Evolutionary conservation across 768 basidiomycete species (phyloP).

Genomic region (Phlebiopsis gigantea): DNA sequence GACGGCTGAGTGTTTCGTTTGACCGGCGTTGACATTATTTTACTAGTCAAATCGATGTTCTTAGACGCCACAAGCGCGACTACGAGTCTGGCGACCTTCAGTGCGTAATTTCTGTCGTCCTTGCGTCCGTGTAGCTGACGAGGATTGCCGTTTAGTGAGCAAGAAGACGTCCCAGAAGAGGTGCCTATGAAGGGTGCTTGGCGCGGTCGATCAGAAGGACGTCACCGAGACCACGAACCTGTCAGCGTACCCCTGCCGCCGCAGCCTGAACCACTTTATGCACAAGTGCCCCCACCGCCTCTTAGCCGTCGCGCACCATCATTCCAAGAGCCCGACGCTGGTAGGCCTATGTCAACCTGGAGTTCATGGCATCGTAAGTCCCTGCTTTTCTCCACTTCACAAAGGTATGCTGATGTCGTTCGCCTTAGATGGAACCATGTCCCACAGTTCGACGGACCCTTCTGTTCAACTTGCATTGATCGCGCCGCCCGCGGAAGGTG

Average conservation of each 20-base stretch:
- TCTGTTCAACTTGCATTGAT: not conserved
- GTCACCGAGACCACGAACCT: not conserved
- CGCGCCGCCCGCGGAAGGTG: not conserved
- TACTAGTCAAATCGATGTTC: constrained; percentile 2
- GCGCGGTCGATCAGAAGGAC: not conserved
- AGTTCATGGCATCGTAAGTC: not conserved
- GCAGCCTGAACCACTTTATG: not conserved
- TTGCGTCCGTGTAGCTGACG: not conserved
- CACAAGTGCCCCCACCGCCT: not conserved
- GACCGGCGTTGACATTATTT: not conserved
- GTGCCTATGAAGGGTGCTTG: constrained; percentile 3
- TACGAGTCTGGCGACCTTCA: constrained; percentile 1
- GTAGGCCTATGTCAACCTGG: not conserved
- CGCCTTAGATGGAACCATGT: not conserved
- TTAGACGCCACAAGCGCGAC: constrained; percentile 6
- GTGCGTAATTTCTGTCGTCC: not conserved
- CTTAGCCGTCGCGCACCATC: not conserved
- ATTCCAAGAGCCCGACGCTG: not conserved
- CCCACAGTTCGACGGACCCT: not conserved
- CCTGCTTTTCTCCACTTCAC: not conserved
- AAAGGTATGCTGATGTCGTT: not conserved
- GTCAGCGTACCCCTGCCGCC: not conserved
- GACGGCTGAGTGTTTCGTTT: too few species aligned
- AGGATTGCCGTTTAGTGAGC: not conserved
- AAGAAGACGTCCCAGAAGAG: not conserved